These are phyloP conservation scores for Cladobotryum mycophilum DNA, from an alignment of 2,329 filamentous ascomycete genomes.

Conservation along the genomic window DNA sequence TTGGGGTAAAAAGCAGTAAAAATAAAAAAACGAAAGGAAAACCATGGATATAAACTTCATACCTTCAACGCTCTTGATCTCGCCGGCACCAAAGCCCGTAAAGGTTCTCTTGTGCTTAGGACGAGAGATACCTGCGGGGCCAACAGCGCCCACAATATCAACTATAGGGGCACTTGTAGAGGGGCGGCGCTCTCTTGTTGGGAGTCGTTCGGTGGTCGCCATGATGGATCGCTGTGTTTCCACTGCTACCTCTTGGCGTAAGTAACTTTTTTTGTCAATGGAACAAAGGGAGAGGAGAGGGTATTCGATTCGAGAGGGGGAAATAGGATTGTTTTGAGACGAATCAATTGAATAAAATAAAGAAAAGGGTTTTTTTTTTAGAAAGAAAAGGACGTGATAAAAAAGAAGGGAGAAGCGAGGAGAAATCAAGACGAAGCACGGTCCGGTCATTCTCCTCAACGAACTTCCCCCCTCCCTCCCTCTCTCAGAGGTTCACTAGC, in stretches of 20 bases:
- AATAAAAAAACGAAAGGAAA: neutral
- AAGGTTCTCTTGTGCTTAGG: constrained; percentile 98
- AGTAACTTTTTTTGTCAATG: neutral
- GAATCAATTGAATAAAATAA: no score
- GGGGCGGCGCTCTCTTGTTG: constrained; percentile 68
- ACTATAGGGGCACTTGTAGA: constrained; percentile 77
- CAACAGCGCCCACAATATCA: constrained; percentile 78
- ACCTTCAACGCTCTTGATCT: constrained; percentile 93
- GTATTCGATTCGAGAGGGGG: neutral
- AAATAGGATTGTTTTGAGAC: no score
- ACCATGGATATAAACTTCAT: constrained; percentile 28
- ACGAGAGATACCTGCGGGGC: constrained; percentile 75
- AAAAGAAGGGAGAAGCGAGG: neutral
- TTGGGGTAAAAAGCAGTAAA: neutral
- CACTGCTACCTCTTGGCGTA: neutral
- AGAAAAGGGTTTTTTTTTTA: neutral
- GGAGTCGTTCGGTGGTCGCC: constrained; percentile 33
- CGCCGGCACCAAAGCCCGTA: constrained; percentile 81
- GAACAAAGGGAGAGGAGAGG: neutral
- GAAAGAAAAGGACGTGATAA: neutral
- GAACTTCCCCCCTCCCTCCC: constrained; percentile 6
- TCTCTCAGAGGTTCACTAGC: constrained; percentile 2
- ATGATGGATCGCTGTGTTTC: constrained; percentile 17
- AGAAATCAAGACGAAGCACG: neutral
- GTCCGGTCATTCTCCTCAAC: neutral